Base-by-base conservation (phyloP, 2,329 filamentous ascomycete genomes). In the Neonectria punicea region DNA sequence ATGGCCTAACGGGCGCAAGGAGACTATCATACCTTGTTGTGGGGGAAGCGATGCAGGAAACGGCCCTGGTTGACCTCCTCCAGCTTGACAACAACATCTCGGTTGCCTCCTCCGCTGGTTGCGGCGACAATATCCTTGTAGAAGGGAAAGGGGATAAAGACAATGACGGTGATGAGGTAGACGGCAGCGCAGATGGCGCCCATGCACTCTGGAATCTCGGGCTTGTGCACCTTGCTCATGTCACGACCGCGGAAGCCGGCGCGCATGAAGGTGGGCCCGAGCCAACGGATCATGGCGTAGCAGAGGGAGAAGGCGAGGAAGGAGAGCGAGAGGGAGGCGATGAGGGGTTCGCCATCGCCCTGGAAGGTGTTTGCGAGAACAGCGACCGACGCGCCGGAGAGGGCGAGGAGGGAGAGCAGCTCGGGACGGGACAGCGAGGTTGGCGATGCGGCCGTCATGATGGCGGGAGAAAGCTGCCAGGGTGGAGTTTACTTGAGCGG, bases 121-220 rank as follows among this genome's bases (percentile, higher is more conserved):
- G 94, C 94, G 16, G 93, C 93, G 28, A 98, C 94, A 70, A 99
- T 97, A 78, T 98, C 95, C 81, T 98, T 97, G 84, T 98, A 98
- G 80, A 99, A 98, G 1, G 94, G 93, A 80, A 98, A 97, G 0
- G 96, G 96, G 63, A 98, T 94, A 79, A 99, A 99, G 67, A 93
- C 83, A 71, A 98, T 97, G 70, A 98, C 86, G 54, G 90, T 87
- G 70, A 99, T 86, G 47, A 99, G 86, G 80, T 98, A 98, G 28
- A 98, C 94, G 70, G 96, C 89, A 9, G 95, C 96, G 77, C 93
- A 97, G 28, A 99, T 88, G 63, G 93, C 93, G 32, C 96, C 96
- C 94, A 99, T 98, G 71, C 93, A 95, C 80, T 99, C 96, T 22
- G 96, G 96, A 74, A 98, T 91, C 79, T 96, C 93, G 65, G 86